Evolutionary conservation across 805 yeast genomes (phyloP).

Genomic region (Ogataea dorogensis): DNA sequence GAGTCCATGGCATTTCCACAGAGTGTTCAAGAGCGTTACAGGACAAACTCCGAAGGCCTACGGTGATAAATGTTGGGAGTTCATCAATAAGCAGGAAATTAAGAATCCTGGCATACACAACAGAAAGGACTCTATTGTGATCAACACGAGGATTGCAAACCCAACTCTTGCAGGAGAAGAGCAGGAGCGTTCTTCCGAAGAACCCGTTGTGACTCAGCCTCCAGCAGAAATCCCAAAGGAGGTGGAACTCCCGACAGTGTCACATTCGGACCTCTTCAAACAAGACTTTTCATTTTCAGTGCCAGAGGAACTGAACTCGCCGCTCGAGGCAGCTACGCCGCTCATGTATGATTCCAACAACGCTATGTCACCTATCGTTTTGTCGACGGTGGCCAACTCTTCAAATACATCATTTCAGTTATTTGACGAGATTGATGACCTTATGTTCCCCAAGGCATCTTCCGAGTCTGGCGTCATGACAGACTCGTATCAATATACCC

Average conservation of each 20-base stretch:
- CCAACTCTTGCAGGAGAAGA: constrained; percentile 30
- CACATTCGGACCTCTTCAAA: constrained; percentile 10
- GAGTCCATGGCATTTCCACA: constrained; percentile 91
- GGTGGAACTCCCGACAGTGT: too few relatives aligned
- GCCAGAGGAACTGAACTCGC: constrained; percentile 12
- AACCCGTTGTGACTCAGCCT: background rate
- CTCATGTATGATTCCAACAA: constrained; percentile 7
- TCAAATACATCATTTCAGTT: constrained; percentile 15
- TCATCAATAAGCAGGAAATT: constrained; percentile 38
- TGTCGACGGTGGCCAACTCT: constrained; percentile 4
- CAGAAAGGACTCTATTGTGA: constrained; percentile 26
- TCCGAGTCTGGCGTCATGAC: constrained; percentile 5
- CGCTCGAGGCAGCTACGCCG: constrained; percentile 15
- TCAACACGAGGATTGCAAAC: constrained; percentile 34
- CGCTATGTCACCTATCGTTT: constrained; percentile 3
- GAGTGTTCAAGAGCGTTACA: constrained; percentile 83
- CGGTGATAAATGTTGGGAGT: constrained; percentile 79
- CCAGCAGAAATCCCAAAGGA: background rate
- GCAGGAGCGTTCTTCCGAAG: constrained; percentile 2
- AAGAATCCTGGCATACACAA: constrained; percentile 17
- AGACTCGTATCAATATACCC: constrained; percentile 16
- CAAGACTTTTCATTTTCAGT: constrained; percentile 6
- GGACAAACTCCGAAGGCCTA: constrained; percentile 87
- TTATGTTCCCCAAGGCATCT: constrained; percentile 5
- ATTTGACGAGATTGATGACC: constrained; percentile 18